Percentiles rank a stretch among this genome's conserved stretches.
phyloP scores from a whole-genome alignment of 2,329 filamentous ascomycete genomes.

The Colletotrichum nymphaeae region DNA sequence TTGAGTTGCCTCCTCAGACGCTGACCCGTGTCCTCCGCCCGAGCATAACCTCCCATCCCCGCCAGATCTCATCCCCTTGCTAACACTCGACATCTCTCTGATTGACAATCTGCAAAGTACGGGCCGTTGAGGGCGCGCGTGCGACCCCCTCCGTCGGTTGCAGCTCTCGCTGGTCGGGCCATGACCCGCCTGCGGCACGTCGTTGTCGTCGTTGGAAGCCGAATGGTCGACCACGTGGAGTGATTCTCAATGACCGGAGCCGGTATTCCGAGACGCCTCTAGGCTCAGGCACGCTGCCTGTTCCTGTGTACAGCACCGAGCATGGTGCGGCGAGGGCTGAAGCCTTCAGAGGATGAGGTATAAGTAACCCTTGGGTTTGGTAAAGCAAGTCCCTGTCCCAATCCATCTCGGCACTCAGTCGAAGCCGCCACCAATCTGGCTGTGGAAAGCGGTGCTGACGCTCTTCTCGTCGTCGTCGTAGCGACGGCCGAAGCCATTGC shows the following conservation, averaged over 20 bases:
- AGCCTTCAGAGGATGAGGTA: slow-evolving; percentile 32
- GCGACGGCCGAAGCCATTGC: slow-evolving; percentile 69
- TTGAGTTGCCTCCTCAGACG: slow-evolving; percentile 5
- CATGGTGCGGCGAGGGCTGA: slow-evolving; percentile 34
- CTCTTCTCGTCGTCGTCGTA: slow-evolving; percentile 96
- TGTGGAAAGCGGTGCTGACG: slow-evolving; percentile 95
- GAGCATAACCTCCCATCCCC: neutral
- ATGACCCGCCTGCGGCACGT: slow-evolving; percentile 35
- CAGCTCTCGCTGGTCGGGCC: slow-evolving; percentile 35
- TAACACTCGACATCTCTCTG: slow-evolving; percentile 31
- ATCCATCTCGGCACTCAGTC: slow-evolving; percentile 53
- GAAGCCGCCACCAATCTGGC: slow-evolving; percentile 81
- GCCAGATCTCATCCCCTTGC: slow-evolving; percentile 9
- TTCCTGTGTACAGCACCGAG: slow-evolving; percentile 32
- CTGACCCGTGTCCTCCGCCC: slow-evolving; percentile 5
- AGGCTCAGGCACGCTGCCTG: slow-evolving; percentile 23
- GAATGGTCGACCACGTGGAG: neutral
- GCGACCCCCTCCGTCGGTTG: slow-evolving; percentile 28
- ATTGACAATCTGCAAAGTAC: slow-evolving; percentile 29
- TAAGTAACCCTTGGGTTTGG: slow-evolving; percentile 23
- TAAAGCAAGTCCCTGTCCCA: slow-evolving; percentile 31
- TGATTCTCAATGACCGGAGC: neutral
- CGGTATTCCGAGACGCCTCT: slow-evolving; percentile 18
- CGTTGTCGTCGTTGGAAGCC: slow-evolving; percentile 20
- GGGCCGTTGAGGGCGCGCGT: slow-evolving; percentile 35